Base-by-base conservation (phyloP, 495 filamentous ascomycete species). In the Neurospora sp. region DNA sequence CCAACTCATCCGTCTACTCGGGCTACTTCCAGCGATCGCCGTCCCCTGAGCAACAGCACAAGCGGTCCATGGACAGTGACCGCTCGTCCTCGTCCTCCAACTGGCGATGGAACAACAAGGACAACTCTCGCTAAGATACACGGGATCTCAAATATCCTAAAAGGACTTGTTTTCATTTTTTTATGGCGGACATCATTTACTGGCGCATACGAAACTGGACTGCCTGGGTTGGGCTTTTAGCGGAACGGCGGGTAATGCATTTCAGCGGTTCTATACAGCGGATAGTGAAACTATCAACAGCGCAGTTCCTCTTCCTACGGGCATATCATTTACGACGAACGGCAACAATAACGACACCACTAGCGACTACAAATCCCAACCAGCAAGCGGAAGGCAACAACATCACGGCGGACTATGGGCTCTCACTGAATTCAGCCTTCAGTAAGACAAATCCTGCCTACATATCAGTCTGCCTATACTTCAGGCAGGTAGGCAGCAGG, bases 41-140 rank as follows among this genome's bases (percentile, higher is more conserved):
- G 6, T 82, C 82, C 10, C 82, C 83, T 39, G 77, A 81, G 73
- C 48, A 59, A 27, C 48, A 59, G 12, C 48, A 59, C 48, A 84
- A 85, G 78, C 79, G 76, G 31, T 82, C 82, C 44, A 82, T 84
- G 78, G 84, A 84, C 71, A 80, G 78, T 70, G 82, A 84, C 72
- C 79, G 82, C 71, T 77, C 77, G 72, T 75, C 78, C 44, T 69
- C 78, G 0, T 73, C 78, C 0, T 73, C 75, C 53, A 65, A 16
- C 53, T 65, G 53, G 53, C 53, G 45, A 69, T 41, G 59, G 20
- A 71, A 48, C 70, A 59, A 38, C 42, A 61, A 61, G 31, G 16
- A 37, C 40, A 71, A 16, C 22, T 65, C 53, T 17, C 53, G 53
- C 27, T 65, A 65, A 61, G 53, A 61, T 61, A 22, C 27, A 8